A percentile compares a stretch with the other conserved stretches of the same genome.
Evolutionary conservation across 225 moss, liverwort and hornwort genomes (phyloP).

Genomic region (Marchantia paleacea): DNA sequence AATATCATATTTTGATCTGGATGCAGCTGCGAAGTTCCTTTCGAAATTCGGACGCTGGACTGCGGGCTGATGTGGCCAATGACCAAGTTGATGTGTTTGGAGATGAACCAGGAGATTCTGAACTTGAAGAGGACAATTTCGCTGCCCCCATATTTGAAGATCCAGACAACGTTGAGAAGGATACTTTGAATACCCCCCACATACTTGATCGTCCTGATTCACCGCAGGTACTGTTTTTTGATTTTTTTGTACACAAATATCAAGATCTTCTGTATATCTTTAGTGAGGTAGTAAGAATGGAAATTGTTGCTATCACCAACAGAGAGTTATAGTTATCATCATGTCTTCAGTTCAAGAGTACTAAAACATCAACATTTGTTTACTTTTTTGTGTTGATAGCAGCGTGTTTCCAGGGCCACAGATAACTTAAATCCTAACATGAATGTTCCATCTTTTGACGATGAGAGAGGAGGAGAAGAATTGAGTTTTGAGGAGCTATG

Average conservation of each 20-base stretch:
- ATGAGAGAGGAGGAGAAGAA: slow-evolving; percentile 22
- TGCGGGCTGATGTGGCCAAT: slow-evolving; percentile 11
- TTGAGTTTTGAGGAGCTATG: slow-evolving; percentile 55
- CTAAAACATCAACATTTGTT: neutral
- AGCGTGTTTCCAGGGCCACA: slow-evolving; percentile 2
- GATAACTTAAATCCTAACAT: slow-evolving; percentile 1
- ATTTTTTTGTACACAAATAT: neutral
- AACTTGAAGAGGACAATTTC: slow-evolving; percentile 28
- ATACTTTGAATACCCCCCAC: neutral
- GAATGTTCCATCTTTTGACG: slow-evolving; percentile 19
- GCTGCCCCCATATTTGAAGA: slow-evolving; percentile 13
- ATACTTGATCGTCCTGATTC: slow-evolving; percentile 12
- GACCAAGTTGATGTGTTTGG: slow-evolving; percentile 9
- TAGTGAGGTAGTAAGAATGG: no score
- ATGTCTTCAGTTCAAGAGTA: neutral
- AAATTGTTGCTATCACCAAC: no score
- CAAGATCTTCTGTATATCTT: no score
- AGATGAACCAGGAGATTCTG: slow-evolving; percentile 23
- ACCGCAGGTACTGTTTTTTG: slow-evolving; percentile 23
- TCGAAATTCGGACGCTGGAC: slow-evolving; percentile 16
- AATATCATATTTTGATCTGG: neutral
- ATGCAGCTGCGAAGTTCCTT: slow-evolving; percentile 31
- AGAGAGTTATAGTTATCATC: neutral
- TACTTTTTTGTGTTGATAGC: slow-evolving; percentile 3
- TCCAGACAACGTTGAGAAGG: slow-evolving; percentile 16